Percentiles rank a stretch among this genome's conserved stretches.
phyloP scores from a whole-genome alignment of 1,139 yeast genomes.

The Spathaspora sp. region DNA sequence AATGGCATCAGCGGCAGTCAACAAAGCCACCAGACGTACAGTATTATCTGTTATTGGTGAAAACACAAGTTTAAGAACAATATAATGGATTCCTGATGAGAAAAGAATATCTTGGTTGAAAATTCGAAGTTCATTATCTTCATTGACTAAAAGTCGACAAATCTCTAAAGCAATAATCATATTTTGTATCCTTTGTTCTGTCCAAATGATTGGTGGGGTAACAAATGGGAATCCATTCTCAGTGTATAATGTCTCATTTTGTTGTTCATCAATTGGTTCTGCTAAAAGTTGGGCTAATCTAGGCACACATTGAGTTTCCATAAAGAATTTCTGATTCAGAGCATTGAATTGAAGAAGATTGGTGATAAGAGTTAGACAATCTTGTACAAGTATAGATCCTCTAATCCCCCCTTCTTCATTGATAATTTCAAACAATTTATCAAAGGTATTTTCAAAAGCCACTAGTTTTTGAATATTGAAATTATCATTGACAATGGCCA shows the following conservation, averaged over 20 bases:
- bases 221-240: slow-evolving; percentile 18
- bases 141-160: slow-evolving; percentile 68
- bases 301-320: slow-evolving; percentile 80
- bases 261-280: slow-evolving; percentile 46
- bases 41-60: slow-evolving; percentile 58
- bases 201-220: slow-evolving; percentile 56
- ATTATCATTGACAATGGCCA: slow-evolving; percentile 80
- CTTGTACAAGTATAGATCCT: slow-evolving; percentile 89
- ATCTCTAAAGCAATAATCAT: slow-evolving; percentile 68
- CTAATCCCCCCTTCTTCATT: slow-evolving; percentile 87
- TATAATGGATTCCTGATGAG: slow-evolving; percentile 61
- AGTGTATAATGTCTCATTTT: slow-evolving; percentile 17
- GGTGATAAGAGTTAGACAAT: slow-evolving; percentile 74
- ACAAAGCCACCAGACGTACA: slow-evolving; percentile 64
- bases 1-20: slow-evolving; percentile 77
- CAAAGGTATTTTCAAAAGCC: slow-evolving; percentile 93
- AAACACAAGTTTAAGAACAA: slow-evolving; percentile 69
- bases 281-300: slow-evolving; percentile 60
- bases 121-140: slow-evolving; percentile 66
- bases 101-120: slow-evolving; percentile 64
- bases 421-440: slow-evolving; percentile 71
- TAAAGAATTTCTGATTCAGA: slow-evolving; percentile 83
- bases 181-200: slow-evolving; percentile 69
- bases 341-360: slow-evolving; percentile 80
- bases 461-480: slow-evolving; percentile 88